phyloP scores from a whole-genome alignment of 129 eudicot genomes.

The Saposhnikovia divaricata region DNA sequence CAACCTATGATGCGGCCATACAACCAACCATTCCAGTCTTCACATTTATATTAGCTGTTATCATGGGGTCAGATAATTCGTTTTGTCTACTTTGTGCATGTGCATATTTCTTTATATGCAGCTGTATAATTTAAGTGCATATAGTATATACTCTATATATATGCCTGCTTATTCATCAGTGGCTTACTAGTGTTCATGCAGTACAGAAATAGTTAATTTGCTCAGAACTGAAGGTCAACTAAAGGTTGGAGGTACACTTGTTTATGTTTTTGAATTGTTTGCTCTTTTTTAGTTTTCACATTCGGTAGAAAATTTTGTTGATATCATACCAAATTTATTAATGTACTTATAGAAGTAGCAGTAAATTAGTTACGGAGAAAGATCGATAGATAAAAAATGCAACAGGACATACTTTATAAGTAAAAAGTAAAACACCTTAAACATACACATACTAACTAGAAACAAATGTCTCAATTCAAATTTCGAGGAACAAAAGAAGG shows the following conservation, averaged over 20 bases:
- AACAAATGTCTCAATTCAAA: no score
- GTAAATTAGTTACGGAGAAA: no score
- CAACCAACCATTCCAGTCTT: conserved; percentile 96
- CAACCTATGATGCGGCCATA: conserved; percentile 92
- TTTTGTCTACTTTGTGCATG: not conserved
- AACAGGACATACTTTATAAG: no score
- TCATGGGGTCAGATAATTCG: conserved; percentile 63
- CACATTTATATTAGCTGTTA: conserved; percentile 63
- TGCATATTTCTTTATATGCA: not conserved
- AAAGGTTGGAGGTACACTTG: conserved; percentile 78
- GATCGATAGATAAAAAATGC: no score
- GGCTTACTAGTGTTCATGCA: conserved; percentile 35
- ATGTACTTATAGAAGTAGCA: no score
- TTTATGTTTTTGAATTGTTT: conserved; percentile 89
- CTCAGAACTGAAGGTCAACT: conserved; percentile 76
- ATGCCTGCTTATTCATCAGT: not conserved
- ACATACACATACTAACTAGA: no score
- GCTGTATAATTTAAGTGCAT: not conserved
- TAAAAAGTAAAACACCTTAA: no score
- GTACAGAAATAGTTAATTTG: conserved; percentile 80
- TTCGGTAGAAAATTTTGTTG: no score
- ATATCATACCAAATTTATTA: no score
- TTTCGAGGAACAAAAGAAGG: no score
- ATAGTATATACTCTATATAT: not conserved
- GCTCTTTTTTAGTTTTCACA: no score